Evolutionary conservation across 169 alveolate species (phyloP).

Genomic region (Condylostoma magnum): DNA sequence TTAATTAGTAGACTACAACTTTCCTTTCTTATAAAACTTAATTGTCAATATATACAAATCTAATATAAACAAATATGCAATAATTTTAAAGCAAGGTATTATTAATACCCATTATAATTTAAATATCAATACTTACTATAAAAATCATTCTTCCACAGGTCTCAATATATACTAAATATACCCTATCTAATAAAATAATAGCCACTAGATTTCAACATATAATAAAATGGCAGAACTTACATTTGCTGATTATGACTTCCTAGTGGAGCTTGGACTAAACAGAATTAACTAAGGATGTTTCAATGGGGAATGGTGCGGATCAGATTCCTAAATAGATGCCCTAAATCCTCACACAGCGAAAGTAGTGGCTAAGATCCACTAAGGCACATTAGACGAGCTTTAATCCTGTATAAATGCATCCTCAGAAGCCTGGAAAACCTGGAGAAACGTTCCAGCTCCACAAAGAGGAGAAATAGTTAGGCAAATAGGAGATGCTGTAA

Average conservation of each 20-base stretch:
- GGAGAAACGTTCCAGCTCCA: conserved; percentile 78
- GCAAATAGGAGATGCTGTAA: conserved; percentile 69
- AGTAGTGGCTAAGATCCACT: conserved; percentile 47
- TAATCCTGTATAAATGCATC: conserved; percentile 56
- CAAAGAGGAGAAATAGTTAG: conserved; percentile 79
- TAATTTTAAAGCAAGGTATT: no score
- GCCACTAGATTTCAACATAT: not conserved
- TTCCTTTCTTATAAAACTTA: no score
- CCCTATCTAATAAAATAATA: not conserved
- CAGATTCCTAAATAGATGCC: conserved; percentile 39
- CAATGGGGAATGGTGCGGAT: conserved; percentile 67
- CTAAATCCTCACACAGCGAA: conserved; percentile 56
- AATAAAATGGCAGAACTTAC: conserved; percentile 33
- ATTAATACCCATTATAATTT: no score
- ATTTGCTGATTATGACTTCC: conserved; percentile 62
- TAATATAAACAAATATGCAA: no score
- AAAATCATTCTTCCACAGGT: no score
- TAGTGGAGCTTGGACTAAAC: conserved; percentile 60
- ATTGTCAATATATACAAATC: no score
- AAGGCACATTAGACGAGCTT: conserved; percentile 55
- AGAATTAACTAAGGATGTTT: conserved; percentile 61
- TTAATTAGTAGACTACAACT: no score
- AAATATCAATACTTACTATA: no score
- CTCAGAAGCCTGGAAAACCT: conserved; percentile 49
- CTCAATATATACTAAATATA: no score